These are phyloP conservation scores for Salisapilia sapeloensis DNA, from an alignment of 352 stramenopile species.

Conservation along the genomic window DNA sequence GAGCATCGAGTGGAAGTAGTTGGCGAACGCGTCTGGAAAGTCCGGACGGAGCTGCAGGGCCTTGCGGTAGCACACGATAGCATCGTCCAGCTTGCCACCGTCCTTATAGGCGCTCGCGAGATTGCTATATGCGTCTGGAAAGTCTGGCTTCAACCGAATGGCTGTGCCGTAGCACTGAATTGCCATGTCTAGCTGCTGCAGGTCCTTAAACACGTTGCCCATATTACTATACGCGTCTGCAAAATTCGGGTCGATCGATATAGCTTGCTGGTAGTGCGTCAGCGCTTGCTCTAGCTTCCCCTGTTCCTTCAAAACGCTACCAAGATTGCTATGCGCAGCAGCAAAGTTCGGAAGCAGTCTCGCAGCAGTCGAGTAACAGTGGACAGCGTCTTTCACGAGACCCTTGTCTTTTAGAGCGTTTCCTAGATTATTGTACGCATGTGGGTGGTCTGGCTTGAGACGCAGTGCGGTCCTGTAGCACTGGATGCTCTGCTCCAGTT, in stretches of 20 bases:
- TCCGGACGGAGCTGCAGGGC: conserved; percentile 78
- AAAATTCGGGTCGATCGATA: conserved; percentile 86
- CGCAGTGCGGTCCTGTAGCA: conserved; percentile 82
- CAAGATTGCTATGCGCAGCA: conserved; percentile 87
- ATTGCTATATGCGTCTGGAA: conserved; percentile 86
- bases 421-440: conserved; percentile 91
- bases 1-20: conserved; percentile 85
- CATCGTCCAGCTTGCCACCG: conserved; percentile 73
- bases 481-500: conserved; percentile 62
- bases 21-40: conserved; percentile 85
- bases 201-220: conserved; percentile 89
- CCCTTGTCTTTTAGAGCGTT: conserved; percentile 87
- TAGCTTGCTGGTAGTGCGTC: conserved; percentile 88
- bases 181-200: conserved; percentile 74
- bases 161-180: conserved; percentile 83
- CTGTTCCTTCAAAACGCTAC: conserved; percentile 89
- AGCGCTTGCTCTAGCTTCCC: conserved; percentile 87
- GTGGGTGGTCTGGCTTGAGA: conserved; percentile 84
- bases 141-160: conserved; percentile 80
- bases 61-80: conserved; percentile 88
- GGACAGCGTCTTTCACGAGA: conserved; percentile 85
- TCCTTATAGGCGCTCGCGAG: conserved; percentile 88
- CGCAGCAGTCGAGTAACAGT: conserved; percentile 87
- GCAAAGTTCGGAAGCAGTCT: conserved; percentile 85
- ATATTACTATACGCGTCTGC: conserved; percentile 90